Percentiles rank a stretch among this genome's conserved stretches.
Evolutionary conservation across 495 filamentous ascomycete species (phyloP).

Genomic region (Penicillium flavigenum): DNA sequence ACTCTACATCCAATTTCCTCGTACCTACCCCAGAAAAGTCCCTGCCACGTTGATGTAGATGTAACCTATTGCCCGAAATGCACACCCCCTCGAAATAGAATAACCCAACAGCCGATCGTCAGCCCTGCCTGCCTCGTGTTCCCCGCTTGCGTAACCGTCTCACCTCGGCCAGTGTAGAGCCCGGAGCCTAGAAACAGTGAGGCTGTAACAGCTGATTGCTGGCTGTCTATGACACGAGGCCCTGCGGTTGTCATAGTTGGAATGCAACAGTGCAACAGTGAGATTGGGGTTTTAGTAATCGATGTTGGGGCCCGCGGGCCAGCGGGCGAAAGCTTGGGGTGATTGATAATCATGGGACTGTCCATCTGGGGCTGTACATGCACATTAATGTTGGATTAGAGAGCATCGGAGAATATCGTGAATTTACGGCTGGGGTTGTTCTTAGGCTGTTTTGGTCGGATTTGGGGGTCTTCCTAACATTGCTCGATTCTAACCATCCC

Average conservation of each 20-base stretch:
- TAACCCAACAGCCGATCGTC: slow-evolving; percentile 5
- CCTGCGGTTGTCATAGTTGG: background rate
- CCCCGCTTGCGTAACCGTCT: slow-evolving; percentile 2
- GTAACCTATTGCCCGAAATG: background rate
- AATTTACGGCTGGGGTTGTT: background rate
- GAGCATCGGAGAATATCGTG: slow-evolving; percentile 2
- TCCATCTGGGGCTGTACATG: background rate
- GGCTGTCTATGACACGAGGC: background rate
- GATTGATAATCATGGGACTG: background rate
- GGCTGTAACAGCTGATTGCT: slow-evolving; percentile 10
- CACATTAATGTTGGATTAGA: background rate
- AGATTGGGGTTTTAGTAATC: background rate
- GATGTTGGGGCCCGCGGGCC: no score
- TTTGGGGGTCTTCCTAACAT: background rate
- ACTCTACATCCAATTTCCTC: background rate
- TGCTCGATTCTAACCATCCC: background rate
- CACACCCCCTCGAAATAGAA: slow-evolving; percentile 9
- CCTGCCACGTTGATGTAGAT: slow-evolving; percentile 13
- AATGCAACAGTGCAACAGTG: slow-evolving; percentile 7
- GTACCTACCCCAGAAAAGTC: background rate
- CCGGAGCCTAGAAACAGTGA: background rate
- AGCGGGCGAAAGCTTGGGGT: background rate
- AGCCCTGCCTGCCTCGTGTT: slow-evolving; percentile 16
- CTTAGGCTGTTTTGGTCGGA: background rate
- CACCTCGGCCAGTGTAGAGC: background rate